Base-by-base conservation (phyloP, 75 land plant genomes). In the Selaginella moellendorffii region DNA sequence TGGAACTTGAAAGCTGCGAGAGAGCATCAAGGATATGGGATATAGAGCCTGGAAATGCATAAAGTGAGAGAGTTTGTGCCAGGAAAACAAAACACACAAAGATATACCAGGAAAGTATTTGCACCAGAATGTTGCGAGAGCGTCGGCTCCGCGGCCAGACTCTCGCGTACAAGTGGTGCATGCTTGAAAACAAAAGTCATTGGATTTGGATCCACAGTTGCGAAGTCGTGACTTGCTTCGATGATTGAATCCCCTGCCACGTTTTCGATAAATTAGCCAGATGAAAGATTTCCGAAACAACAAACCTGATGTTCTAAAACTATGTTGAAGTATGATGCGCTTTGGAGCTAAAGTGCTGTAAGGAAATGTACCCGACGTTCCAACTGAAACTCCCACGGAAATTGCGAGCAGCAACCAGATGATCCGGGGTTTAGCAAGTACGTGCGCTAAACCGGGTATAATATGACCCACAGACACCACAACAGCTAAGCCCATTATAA, bases 351-450 rank as follows among this genome's bases (percentile, higher is more conserved):
- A 76, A 18, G 12, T 58, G 30, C 76, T 84, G 64, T 92, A 92
- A 26, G 97, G 97, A 69, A 92, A 92, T 61, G 83, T 74, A 59
- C 78, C 93, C 5, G 97, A 83, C 28, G 93, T 78, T 17, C 81
- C n/a, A 52, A 83, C 80, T 65, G 91, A 66, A 2, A 79, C 75
- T 36, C 82, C 51, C 17, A 92, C 73, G 64, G 68, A 77, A 14
- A 83, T 14, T 53, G 81, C 81, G 52, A 92, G 51, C 63, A 88
- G 76, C 54, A 77, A 74, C 19, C 76, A 62, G 29, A 92, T 28
- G 36, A 86, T 72, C 1, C 71, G 69, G 54, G 76, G 64, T 29
- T 72, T 81, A 21, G 81, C 78, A 64, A 92, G 66, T 81, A 80
- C 81, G 17, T 70, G 73, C 54, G 85, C 83, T 63, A 74, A 65